Percentiles rank a stretch among this genome's conserved stretches.
Conservation (phyloP, 768 basidiomycete genomes). For the Suillus spraguei region DNA sequence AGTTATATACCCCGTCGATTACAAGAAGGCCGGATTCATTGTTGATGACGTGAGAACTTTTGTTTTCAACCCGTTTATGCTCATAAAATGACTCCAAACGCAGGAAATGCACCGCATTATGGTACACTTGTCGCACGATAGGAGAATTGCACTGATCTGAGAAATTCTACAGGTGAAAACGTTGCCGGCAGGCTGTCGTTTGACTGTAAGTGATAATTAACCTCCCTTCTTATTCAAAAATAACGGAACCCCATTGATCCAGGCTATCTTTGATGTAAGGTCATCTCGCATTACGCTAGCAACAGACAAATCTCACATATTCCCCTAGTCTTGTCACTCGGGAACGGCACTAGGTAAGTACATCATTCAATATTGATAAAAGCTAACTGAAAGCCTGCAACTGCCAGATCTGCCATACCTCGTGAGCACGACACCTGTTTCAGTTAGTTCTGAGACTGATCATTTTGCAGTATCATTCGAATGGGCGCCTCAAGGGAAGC, state of each 20-base stretch:
- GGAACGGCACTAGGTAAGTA: slow-evolving; percentile 48
- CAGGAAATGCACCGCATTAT: slow-evolving; percentile 47
- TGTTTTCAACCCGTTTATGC: not conserved
- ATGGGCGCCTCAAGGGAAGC: slow-evolving; percentile 51
- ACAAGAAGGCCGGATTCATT: slow-evolving; percentile 73
- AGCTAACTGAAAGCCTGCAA: not conserved
- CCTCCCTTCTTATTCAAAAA: not conserved
- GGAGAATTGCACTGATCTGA: not conserved
- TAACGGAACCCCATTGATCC: not conserved
- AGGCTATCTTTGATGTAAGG: slow-evolving; percentile 54
- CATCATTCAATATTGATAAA: not conserved
- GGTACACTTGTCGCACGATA: slow-evolving; percentile 26
- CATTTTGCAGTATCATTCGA: slow-evolving; percentile 54
- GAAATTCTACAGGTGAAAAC: slow-evolving; percentile 41
- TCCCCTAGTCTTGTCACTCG: slow-evolving; percentile 47
- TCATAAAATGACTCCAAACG: slow-evolving; percentile 7
- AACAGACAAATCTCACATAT: slow-evolving; percentile 3
- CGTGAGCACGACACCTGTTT: slow-evolving; percentile 17
- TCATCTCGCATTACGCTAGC: not conserved
- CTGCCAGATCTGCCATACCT: slow-evolving; percentile 30
- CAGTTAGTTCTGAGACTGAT: not conserved
- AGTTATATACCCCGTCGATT: slow-evolving; percentile 93
- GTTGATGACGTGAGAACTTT: slow-evolving; percentile 67
- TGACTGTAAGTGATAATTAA: slow-evolving; percentile 44
- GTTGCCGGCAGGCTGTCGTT: slow-evolving; percentile 66